Evolutionary conservation across 768 basidiomycete genomes (phyloP).

Genomic region (Hemileccinum rubropunctum): DNA sequence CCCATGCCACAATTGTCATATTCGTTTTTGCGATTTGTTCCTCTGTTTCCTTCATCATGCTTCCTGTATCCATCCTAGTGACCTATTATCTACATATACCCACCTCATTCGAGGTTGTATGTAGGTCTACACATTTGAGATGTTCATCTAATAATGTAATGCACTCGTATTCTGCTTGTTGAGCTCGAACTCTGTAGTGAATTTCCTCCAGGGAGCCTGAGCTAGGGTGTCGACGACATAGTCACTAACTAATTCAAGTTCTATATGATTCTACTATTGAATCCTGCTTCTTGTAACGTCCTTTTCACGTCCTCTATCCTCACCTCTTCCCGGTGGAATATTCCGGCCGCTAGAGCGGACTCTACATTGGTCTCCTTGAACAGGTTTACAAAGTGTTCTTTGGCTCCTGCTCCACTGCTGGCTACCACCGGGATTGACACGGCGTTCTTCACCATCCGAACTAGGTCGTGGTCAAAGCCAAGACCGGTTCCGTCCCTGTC

Average conservation of each 20-base stretch:
- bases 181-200: neutral
- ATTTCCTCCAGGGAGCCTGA: too few relatives aligned
- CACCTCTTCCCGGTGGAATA: slow-evolving; percentile 93
- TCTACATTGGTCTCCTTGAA: slow-evolving; percentile 80
- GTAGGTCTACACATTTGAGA: slow-evolving; percentile 30
- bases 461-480: slow-evolving; percentile 87
- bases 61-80: slow-evolving; percentile 32
- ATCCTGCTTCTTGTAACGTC: slow-evolving; percentile 41
- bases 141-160: slow-evolving; percentile 33
- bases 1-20: slow-evolving; percentile 1
- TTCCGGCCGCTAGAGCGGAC: slow-evolving; percentile 94
- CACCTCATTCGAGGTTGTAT: slow-evolving; percentile 29
- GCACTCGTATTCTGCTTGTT: slow-evolving; percentile 13
- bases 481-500: slow-evolving; percentile 92
- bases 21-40: slow-evolving; percentile 10
- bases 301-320: slow-evolving; percentile 78
- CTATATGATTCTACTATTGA: slow-evolving; percentile 45
- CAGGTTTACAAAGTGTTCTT: slow-evolving; percentile 83
- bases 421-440: slow-evolving; percentile 94
- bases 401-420: slow-evolving; percentile 86
- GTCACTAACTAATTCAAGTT: neutral
- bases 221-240: too few relatives aligned
- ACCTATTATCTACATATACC: slow-evolving; percentile 34
- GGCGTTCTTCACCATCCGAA: slow-evolving; percentile 67
- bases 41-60: slow-evolving; percentile 14